phyloP scores from a whole-genome alignment of 768 basidiomycete species.

The Suillus americanus region DNA sequence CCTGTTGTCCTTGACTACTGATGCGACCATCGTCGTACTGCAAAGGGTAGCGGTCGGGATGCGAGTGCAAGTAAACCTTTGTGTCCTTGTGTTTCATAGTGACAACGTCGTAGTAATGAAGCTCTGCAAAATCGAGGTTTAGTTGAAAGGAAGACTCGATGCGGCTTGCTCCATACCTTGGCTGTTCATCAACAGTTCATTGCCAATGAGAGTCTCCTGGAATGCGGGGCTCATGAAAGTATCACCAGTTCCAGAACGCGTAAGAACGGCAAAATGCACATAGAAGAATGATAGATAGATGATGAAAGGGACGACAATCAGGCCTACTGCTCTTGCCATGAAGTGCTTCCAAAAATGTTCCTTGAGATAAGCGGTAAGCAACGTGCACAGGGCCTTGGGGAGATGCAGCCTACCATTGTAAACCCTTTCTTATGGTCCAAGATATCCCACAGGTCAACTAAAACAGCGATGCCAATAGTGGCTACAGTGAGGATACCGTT shows the following conservation, averaged over 20 bases:
- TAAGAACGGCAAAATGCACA: slow-evolving; percentile 88
- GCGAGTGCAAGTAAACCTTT: slow-evolving; percentile 93
- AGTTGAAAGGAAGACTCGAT: background rate
- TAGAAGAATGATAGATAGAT: slow-evolving; percentile 97
- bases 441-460: slow-evolving; percentile 93
- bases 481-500: slow-evolving; percentile 92
- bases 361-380: slow-evolving; percentile 38
- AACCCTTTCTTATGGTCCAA: slow-evolving; percentile 81
- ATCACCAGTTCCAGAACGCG: slow-evolving; percentile 88
- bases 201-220: slow-evolving; percentile 92
- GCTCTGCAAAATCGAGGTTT: slow-evolving; percentile 53
- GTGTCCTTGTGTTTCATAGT: slow-evolving; percentile 90
- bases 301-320: slow-evolving; percentile 86
- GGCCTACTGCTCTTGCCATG: slow-evolving; percentile 73
- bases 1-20: slow-evolving; percentile 95
- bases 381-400: background rate
- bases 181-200: slow-evolving; percentile 88
- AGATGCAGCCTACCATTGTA: slow-evolving; percentile 57
- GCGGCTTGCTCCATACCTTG: slow-evolving; percentile 62
- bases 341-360: slow-evolving; percentile 92
- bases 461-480: slow-evolving; percentile 86
- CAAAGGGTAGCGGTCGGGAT: slow-evolving; percentile 86
- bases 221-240: slow-evolving; percentile 97
- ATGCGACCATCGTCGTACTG: slow-evolving; percentile 95
- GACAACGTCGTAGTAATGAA: slow-evolving; percentile 89